A percentile compares a stretch with the other conserved stretches of the same genome.
Evolutionary conservation across 106 monocot genomes (phyloP).

Genomic region (Dendrobium chrysotoxum): DNA sequence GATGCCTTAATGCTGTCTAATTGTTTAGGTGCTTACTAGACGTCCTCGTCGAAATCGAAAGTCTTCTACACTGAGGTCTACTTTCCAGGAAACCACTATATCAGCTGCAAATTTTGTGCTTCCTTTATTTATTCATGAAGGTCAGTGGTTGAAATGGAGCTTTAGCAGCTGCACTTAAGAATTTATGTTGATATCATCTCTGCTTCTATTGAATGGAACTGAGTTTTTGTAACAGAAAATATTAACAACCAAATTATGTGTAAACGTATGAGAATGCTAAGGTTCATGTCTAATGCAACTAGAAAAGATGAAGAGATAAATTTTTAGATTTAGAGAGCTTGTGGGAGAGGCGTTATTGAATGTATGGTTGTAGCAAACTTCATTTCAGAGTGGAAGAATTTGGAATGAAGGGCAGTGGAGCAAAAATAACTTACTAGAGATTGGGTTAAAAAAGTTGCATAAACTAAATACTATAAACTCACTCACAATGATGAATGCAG

Average conservation of each 20-base stretch:
- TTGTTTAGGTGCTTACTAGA: slow-evolving; percentile 43
- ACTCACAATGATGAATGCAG: background rate
- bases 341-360: background rate
- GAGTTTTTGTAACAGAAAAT: background rate
- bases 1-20: background rate
- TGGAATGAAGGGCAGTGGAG: background rate
- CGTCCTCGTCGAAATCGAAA: slow-evolving; percentile 91
- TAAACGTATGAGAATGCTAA: background rate
- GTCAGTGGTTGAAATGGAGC: slow-evolving; percentile 15
- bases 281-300: background rate
- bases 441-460: background rate
- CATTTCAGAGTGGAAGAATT: background rate
- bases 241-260: background rate
- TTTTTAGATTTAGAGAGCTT: background rate
- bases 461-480: background rate
- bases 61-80: slow-evolving; percentile 55
- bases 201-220: background rate
- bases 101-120: slow-evolving; percentile 85
- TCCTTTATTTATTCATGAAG: slow-evolving; percentile 99
- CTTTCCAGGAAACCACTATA: slow-evolving; percentile 82
- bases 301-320: background rate
- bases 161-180: background rate
- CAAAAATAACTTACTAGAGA: background rate
- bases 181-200: background rate
- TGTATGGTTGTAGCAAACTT: background rate